A percentile compares a stretch with the other conserved stretches of the same genome.
Evolutionary conservation across 2,329 filamentous ascomycete genomes (phyloP).

Genomic region (Phialocephala subalpina): DNA sequence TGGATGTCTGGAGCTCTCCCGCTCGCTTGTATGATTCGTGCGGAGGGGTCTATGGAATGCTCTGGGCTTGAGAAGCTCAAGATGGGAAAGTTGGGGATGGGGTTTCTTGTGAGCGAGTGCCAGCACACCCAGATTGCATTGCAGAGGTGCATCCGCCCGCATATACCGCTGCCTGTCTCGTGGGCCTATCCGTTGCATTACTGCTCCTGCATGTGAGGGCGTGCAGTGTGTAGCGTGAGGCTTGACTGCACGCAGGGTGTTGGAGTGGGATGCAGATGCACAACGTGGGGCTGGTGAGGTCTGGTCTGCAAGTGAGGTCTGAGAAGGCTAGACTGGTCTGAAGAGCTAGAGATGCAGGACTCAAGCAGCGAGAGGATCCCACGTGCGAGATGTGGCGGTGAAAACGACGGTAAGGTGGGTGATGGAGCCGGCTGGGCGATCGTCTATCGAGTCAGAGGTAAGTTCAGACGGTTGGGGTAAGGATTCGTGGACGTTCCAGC

Average conservation of each 20-base stretch:
- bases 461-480: background rate
- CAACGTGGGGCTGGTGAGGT: background rate
- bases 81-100: background rate
- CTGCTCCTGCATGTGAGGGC: constrained; percentile 16
- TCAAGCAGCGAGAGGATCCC: constrained; percentile 3
- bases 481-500: background rate
- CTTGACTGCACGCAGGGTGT: constrained; percentile 11
- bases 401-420: background rate
- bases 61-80: background rate
- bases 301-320: too few species aligned
- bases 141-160: constrained; percentile 11
- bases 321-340: too few species aligned
- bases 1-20: constrained; percentile 8
- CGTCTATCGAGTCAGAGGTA: background rate
- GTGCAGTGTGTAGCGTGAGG: constrained; percentile 23
- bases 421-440: background rate
- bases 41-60: background rate
- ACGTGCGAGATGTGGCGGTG: constrained; percentile 6
- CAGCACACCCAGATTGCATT: constrained; percentile 18
- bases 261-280: background rate
- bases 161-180: too few species aligned
- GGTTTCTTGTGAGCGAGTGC: background rate
- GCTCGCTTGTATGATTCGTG: background rate
- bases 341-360: too few species aligned
- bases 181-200: background rate